Base-by-base conservation (phyloP, 2,329 filamentous ascomycete species). In the Chaetomium sp. region DNA sequence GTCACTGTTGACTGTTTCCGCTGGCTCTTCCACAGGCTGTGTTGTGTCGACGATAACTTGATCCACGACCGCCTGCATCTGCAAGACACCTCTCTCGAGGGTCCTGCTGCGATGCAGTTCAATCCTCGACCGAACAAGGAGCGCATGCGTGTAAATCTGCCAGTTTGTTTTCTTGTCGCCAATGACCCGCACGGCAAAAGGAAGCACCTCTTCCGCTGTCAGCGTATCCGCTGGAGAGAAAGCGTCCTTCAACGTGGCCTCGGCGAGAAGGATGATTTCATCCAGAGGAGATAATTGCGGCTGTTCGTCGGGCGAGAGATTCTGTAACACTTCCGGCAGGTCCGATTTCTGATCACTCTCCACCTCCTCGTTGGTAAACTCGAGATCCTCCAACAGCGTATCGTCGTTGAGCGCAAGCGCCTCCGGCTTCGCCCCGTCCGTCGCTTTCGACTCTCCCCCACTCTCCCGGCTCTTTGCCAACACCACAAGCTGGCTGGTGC, bases 61-160 rank as follows among this genome's bases (percentile, higher is more conserved):
- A 64, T 99, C 94, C 1, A 96, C 91, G 0, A 99, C 83, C 1
- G 91, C 91, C 71, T 99, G 94, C 62, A 99, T 81, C 71, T 99
- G 94, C 19, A 99, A 75, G 0, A 99, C 83, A 46, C 90, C 89
- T 57, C 94, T 80, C 72, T 99, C 94, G 40, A 95, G 79, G 0
- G 94, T 99, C 53, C 92, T 80, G 52, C 91, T 89, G 52, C 84
- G 82, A 71, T 95, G 91, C 0, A 91, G 80, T 71, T 99, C 94
- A 53, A 97, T 92, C 12, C 94, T 81, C 58, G 89, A 95, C 45
- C 94, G 82, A 1, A 97, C 88, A 0, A 99, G 78, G 7, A 99
- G 76, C 0, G 91, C 94, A 68, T 97, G 91, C 0, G 94, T 96
- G 68, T 97, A 97, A 37, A 96, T 86, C 69, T 97, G 94, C 94